Percentiles rank a stretch among this genome's conserved stretches.
phyloP scores from a whole-genome alignment of 192 early-diverging fungal species.

The Coemansia sp. region DNA sequence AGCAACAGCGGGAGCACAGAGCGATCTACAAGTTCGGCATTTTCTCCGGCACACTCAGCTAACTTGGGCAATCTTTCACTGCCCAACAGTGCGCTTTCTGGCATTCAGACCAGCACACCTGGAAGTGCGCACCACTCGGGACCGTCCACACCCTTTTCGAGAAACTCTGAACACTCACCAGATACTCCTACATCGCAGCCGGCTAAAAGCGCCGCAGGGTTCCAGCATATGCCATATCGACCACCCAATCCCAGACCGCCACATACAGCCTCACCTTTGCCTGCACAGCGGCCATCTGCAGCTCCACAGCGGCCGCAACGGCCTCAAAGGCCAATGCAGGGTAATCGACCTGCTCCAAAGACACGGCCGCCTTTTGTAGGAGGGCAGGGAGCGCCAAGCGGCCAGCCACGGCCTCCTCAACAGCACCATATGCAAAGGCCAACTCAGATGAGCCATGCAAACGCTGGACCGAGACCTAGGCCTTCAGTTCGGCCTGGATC shows the following conservation, averaged over 20 bases:
- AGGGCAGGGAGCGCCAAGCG: slow-evolving; percentile 1
- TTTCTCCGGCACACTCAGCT: slow-evolving; percentile 8
- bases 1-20: neutral
- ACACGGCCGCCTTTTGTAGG: neutral
- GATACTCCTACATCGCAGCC: neutral
- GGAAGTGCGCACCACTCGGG: neutral
- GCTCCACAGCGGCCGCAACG: slow-evolving; percentile 7
- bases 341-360: neutral
- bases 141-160: slow-evolving; percentile 4
- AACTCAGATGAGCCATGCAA: neutral
- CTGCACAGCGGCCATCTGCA: neutral
- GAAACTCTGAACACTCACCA: neutral
- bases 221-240: slow-evolving; percentile 2
- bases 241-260: neutral
- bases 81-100: neutral
- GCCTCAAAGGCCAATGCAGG: slow-evolving; percentile 6
- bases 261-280: neutral
- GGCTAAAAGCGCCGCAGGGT: neutral
- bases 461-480: slow-evolving; percentile 7
- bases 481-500: slow-evolving; percentile 19
- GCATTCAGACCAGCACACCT: slow-evolving; percentile 1
- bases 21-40: slow-evolving; percentile 1
- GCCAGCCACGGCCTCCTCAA: slow-evolving; percentile 8
- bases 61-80: neutral
- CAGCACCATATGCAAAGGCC: slow-evolving; percentile 9